Evolutionary conservation across 345 rosid species (phyloP).

Genomic region (Euphorbia pulcherrima): DNA sequence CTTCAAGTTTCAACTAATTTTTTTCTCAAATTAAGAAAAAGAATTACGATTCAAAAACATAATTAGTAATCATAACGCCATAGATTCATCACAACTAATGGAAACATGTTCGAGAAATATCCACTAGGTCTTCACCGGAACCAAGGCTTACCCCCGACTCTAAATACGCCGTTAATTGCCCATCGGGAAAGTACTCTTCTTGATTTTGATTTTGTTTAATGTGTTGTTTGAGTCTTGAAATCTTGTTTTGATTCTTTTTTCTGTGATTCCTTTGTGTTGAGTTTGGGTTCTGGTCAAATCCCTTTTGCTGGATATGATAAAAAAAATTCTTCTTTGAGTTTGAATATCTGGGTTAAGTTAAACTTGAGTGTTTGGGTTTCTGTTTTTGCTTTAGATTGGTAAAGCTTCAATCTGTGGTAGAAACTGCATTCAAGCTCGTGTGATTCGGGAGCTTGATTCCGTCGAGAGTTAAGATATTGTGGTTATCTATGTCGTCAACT

Average conservation of each 20-base stretch:
- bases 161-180: constrained; percentile 72
- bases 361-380: constrained; percentile 42
- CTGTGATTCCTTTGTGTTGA: constrained; percentile 48
- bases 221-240: constrained; percentile 39
- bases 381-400: constrained; percentile 31
- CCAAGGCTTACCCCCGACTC: constrained; percentile 83
- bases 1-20: too few relatives aligned
- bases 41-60: too few relatives aligned
- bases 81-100: too few relatives aligned
- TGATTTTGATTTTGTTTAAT: constrained; percentile 23
- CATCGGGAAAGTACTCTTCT: constrained; percentile 31
- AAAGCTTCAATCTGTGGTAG: constrained; percentile 59
- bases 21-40: too few relatives aligned
- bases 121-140: constrained; percentile 91
- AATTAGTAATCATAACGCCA: too few relatives aligned
- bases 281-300: constrained; percentile 73
- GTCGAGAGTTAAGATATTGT: constrained; percentile 33
- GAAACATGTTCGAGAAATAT: too few relatives aligned
- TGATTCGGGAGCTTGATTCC: constrained; percentile 61
- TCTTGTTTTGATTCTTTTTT: constrained; percentile 69
- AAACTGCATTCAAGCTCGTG: constrained; percentile 67
- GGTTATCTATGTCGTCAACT: constrained; percentile 33
- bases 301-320: constrained; percentile 41
- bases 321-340: constrained; percentile 43
- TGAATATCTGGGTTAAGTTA: constrained; percentile 51